Conservation (phyloP, 2,329 filamentous ascomycete species). For the Leptographium wingfieldii region DNA sequence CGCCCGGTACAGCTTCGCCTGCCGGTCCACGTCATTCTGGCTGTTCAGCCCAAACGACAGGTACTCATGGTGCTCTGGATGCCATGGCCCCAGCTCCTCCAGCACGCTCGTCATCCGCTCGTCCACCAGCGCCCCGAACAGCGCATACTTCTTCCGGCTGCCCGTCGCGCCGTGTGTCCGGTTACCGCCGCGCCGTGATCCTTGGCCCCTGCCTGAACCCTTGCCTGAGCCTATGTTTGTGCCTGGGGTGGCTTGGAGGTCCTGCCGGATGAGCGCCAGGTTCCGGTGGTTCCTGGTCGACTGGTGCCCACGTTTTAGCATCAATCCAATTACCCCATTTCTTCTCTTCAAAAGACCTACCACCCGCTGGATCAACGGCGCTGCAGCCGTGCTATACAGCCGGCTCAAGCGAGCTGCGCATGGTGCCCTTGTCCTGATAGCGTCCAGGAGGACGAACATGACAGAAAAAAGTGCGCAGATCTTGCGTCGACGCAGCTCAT, state of each 20-base stretch:
- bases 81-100: constrained; percentile 16
- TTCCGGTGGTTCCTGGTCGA: background rate
- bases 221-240: background rate
- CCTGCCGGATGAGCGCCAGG: background rate
- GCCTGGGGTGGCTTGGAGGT: background rate
- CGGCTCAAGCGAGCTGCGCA: background rate
- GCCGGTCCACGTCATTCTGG: constrained; percentile 29
- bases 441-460: background rate
- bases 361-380: background rate
- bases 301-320: background rate
- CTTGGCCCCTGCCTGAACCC: background rate
- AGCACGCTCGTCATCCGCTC: constrained; percentile 25
- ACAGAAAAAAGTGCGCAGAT: background rate
- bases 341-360: background rate
- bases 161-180: background rate
- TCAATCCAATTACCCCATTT: background rate
- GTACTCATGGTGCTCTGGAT: constrained; percentile 16
- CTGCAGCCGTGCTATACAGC: background rate
- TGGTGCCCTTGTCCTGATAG: background rate
- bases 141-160: constrained; percentile 12
- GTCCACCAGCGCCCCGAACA: constrained; percentile 17
- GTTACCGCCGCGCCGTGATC: background rate
- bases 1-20: constrained; percentile 32
- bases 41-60: constrained; percentile 23
- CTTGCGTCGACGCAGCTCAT: background rate